Base-by-base conservation (phyloP, 1,284 basidiomycete species). In the Entoloma clypeatum region DNA sequence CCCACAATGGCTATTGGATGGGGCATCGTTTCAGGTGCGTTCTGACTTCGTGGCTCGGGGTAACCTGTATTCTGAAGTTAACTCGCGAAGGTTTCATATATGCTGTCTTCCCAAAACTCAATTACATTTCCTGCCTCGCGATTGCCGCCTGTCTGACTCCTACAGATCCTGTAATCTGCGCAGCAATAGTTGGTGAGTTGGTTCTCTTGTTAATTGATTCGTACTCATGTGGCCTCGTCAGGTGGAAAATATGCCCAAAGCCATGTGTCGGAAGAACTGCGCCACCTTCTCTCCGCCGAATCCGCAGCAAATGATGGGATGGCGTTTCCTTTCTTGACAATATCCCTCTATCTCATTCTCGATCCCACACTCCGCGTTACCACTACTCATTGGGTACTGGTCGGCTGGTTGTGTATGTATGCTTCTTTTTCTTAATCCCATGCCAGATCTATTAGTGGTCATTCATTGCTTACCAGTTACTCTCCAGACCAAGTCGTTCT, bases 81-180 rank as follows among this genome's bases (percentile, higher is more conserved):
- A 25, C 13, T 9, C 7, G 10, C 7, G 5, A n/a, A 77, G 77
- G 62, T 0, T 57, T 90, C 36, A 73, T 92, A 33, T 75, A 72
- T 53, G 73, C 59, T 1, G 60, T 94, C 10, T 85, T 94, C 49
- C 86, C 87, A 0, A 63, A 63, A 0, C 66, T 93, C 34, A 70
- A 71, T 41, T 86, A 79, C 56, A 67, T 89, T 8, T 86, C 87
- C 0, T 77, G 81, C n/a, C 74, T 96, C 8, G 86, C 83, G 28
- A 81, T 97, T 40, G 86, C 92, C 2, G 90, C 94, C 0, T 92
- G 88, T 51, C 74, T 96, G 18, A 96, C 93, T 0, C 94, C 94
- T 0, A 97, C 93, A 2, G 94, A 98, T 65, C 94, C 94, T 0
- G 83, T 87, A 41, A 81, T 85, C 29, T 79, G 75, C 50, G 77